Evolutionary conservation across 1,139 yeast genomes (phyloP).

Genomic region (Candida frijolesensis): DNA sequence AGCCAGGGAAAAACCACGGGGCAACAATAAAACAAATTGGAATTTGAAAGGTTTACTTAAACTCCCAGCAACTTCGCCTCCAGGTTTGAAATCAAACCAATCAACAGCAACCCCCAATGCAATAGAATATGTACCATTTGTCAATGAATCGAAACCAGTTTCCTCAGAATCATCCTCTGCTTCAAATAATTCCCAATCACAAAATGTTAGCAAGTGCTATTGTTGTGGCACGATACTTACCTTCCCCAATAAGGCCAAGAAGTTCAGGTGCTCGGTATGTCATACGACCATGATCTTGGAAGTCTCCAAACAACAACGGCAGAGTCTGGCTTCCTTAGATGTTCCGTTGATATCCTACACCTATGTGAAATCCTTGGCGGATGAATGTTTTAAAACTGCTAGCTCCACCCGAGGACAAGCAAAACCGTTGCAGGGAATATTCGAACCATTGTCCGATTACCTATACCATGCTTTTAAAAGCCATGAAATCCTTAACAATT

Average conservation of each 20-base stretch:
- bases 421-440: conserved; percentile 36
- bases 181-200: conserved; percentile 8
- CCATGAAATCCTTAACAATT: conserved; percentile 43
- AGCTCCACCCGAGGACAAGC: conserved; percentile 13
- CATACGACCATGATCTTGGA: conserved; percentile 47
- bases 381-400: conserved; percentile 28
- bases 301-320: conserved; percentile 3
- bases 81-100: conserved; percentile 3
- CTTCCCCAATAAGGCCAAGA: conserved; percentile 46
- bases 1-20: background rate
- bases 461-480: conserved; percentile 45
- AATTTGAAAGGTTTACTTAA: conserved; percentile 9
- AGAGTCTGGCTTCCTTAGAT: conserved; percentile 3
- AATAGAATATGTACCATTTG: background rate
- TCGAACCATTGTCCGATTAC: conserved; percentile 52
- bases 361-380: conserved; percentile 30
- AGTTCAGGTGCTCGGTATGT: conserved; percentile 61
- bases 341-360: conserved; percentile 28
- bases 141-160: background rate
- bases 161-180: conserved; percentile 6
- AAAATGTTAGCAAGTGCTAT: conserved; percentile 30
- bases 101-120: conserved; percentile 6
- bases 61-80: conserved; percentile 7
- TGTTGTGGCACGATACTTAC: conserved; percentile 68
- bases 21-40: conserved; percentile 4